Percentiles rank a stretch among this genome's conserved stretches.
phyloP scores from a whole-genome alignment of 2,329 filamentous ascomycete species.

The Penicillium vulpinum region DNA sequence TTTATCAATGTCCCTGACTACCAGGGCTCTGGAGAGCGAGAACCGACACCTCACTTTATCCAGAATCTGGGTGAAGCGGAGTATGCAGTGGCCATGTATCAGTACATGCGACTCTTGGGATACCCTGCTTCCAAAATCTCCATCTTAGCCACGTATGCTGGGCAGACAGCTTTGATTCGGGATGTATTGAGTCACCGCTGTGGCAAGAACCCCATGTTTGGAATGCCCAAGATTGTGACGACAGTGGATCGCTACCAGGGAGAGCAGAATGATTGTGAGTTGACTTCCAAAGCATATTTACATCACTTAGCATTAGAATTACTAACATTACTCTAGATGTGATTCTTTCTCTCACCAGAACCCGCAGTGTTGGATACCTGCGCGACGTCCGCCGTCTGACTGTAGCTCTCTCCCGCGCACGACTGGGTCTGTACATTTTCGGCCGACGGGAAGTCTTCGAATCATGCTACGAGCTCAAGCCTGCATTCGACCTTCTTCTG shows the following conservation, averaged over 20 bases:
- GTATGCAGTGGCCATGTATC: constrained; percentile 91
- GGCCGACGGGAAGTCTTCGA: constrained; percentile 88
- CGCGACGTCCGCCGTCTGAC: constrained; percentile 91
- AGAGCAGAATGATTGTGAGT: constrained; percentile 97
- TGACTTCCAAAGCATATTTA: neutral
- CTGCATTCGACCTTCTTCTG: constrained; percentile 78
- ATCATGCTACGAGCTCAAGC: constrained; percentile 79
- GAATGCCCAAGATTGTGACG: constrained; percentile 82
- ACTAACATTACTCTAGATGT: constrained; percentile 62
- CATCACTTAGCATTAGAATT: neutral
- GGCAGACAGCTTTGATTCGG: constrained; percentile 81
- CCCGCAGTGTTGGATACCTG: constrained; percentile 84
- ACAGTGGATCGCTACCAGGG: constrained; percentile 99
- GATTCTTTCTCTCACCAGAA: constrained; percentile 89
- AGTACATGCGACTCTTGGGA: constrained; percentile 95
- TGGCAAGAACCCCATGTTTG: constrained; percentile 79
- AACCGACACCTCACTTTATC: constrained; percentile 90
- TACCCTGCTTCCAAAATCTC: constrained; percentile 83
- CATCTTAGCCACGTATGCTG: constrained; percentile 91
- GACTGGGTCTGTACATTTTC: constrained; percentile 87
- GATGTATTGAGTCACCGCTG: constrained; percentile 86
- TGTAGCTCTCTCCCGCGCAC: constrained; percentile 87
- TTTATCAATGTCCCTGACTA: constrained; percentile 96
- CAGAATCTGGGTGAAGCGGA: constrained; percentile 97
- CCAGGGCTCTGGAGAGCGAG: constrained; percentile 82